phyloP scores from a whole-genome alignment of 169 alveolate genomes.

The Babesia bovis region DNA sequence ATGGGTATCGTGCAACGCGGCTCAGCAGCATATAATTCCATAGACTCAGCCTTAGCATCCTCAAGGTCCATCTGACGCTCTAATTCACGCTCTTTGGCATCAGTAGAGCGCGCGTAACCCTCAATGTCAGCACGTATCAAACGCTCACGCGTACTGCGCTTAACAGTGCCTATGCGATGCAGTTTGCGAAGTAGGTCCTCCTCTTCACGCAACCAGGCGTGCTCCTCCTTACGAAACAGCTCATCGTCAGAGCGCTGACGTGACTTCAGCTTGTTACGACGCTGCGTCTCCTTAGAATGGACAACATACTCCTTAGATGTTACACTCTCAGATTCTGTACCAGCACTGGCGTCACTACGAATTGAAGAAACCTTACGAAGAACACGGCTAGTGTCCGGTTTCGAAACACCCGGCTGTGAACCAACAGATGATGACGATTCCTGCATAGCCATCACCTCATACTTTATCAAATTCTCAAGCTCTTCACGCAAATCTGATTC shows the following conservation, averaged over 20 bases:
- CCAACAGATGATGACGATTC: not conserved
- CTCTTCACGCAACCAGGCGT: slow-evolving; percentile 73
- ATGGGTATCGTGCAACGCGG: slow-evolving; percentile 35
- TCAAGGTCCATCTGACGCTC: slow-evolving; percentile 45
- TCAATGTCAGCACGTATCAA: slow-evolving; percentile 52
- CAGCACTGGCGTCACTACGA: slow-evolving; percentile 19
- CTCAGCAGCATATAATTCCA: slow-evolving; percentile 16
- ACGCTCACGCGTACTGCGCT: slow-evolving; percentile 38
- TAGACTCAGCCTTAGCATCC: slow-evolving; percentile 46
- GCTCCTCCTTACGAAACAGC: slow-evolving; percentile 58
- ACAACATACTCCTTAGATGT: slow-evolving; percentile 61
- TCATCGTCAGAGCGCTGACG: slow-evolving; percentile 64
- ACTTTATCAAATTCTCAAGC: slow-evolving; percentile 40
- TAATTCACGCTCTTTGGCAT: slow-evolving; percentile 27
- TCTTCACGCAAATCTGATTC: slow-evolving; percentile 41
- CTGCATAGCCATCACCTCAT: slow-evolving; percentile 16
- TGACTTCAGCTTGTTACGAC: slow-evolving; percentile 52
- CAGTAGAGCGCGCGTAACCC: slow-evolving; percentile 35
- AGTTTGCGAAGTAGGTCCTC: slow-evolving; percentile 57
- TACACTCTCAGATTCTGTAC: not conserved
- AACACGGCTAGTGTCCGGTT: not conserved
- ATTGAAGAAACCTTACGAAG: not conserved
- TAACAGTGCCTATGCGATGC: slow-evolving; percentile 43
- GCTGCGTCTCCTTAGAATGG: slow-evolving; percentile 67
- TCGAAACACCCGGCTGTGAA: not conserved